phyloP scores from a whole-genome alignment of 805 yeast genomes.

The Spathaspora arborariae region DNA sequence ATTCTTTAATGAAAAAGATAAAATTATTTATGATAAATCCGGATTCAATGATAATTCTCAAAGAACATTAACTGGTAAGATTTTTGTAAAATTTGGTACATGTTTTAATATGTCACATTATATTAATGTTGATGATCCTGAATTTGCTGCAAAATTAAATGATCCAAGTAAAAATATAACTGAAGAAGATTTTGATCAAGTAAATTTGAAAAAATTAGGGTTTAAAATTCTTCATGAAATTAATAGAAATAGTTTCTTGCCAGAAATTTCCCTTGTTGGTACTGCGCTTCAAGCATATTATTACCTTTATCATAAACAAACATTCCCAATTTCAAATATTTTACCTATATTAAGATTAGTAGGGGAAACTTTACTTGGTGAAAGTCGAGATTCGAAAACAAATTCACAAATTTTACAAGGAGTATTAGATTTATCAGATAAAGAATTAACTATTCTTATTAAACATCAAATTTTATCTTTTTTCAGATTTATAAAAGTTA shows the following conservation, averaged over 20 bases:
- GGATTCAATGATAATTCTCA: constrained; percentile 28
- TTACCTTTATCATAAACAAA: constrained; percentile 17
- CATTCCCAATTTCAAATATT: constrained; percentile 17
- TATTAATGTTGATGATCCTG: constrained; percentile 14
- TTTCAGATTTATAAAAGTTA: constrained; percentile 23
- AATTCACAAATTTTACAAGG: constrained; percentile 20
- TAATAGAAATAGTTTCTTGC: constrained; percentile 46
- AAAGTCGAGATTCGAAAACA: constrained; percentile 15
- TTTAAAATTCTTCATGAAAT: constrained; percentile 51
- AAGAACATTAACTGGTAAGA: constrained; percentile 30
- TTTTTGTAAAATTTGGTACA: constrained; percentile 33
- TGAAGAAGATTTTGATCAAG: constrained; percentile 11
- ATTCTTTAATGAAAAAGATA: constrained; percentile 11
- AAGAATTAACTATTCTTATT: constrained; percentile 21
- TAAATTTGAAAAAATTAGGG: constrained; percentile 47
- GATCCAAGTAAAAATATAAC: constrained; percentile 2
- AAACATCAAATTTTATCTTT: constrained; percentile 24
- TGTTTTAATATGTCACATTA: constrained; percentile 26
- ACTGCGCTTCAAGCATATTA: constrained; percentile 36
- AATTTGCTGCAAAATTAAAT: neutral
- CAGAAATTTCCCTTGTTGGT: constrained; percentile 54
- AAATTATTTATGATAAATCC: constrained; percentile 11
- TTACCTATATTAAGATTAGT: constrained; percentile 28
- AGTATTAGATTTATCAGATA: constrained; percentile 15
- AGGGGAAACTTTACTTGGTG: constrained; percentile 17